These are phyloP conservation scores for Melampsora abietis-canadensis DNA, from an alignment of 1,284 basidiomycete genomes.

Conservation along the genomic window DNA sequence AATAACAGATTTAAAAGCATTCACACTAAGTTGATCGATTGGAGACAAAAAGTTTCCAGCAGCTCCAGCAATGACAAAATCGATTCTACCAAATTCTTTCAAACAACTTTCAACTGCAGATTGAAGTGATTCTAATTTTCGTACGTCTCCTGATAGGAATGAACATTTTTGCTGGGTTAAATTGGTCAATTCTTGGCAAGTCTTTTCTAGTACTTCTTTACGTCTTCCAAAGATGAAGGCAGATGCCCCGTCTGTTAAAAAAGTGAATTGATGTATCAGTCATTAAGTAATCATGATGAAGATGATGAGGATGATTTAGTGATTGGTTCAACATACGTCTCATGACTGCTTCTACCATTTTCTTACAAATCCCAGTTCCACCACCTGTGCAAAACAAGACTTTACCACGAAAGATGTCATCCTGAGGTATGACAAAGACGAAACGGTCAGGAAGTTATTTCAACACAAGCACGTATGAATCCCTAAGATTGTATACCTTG, in stretches of 20 bases:
- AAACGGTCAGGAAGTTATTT: not conserved
- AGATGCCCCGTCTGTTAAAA: constrained; percentile 53
- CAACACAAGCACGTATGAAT: not conserved
- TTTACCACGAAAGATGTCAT: constrained; percentile 81
- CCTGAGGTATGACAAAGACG: constrained; percentile 6
- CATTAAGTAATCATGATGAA: constrained; percentile 82
- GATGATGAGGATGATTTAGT: constrained; percentile 64
- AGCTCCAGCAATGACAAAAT: constrained; percentile 87
- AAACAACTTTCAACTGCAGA: constrained; percentile 64
- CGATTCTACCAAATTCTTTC: constrained; percentile 71
- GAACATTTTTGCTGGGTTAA: constrained; percentile 71
- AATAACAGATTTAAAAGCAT: constrained; percentile 85
- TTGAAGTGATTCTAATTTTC: constrained; percentile 68
- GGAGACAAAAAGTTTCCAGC: constrained; percentile 62
- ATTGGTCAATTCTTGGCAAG: constrained; percentile 69
- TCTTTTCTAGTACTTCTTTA: constrained; percentile 67
- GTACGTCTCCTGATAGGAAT: constrained; percentile 75
- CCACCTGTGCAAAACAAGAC: constrained; percentile 76
- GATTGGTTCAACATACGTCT: constrained; percentile 49
- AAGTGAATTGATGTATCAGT: constrained; percentile 49
- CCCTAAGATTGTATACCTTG: not conserved
- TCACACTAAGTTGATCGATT: constrained; percentile 74
- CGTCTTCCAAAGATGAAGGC: constrained; percentile 54
- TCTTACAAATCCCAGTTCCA: constrained; percentile 75
- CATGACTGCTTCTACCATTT: constrained; percentile 76